Percentiles rank a stretch among this genome's conserved stretches.
phyloP scores from a whole-genome alignment of 192 early-diverging fungal species.

The Phlyctochytrium bullatum region DNA sequence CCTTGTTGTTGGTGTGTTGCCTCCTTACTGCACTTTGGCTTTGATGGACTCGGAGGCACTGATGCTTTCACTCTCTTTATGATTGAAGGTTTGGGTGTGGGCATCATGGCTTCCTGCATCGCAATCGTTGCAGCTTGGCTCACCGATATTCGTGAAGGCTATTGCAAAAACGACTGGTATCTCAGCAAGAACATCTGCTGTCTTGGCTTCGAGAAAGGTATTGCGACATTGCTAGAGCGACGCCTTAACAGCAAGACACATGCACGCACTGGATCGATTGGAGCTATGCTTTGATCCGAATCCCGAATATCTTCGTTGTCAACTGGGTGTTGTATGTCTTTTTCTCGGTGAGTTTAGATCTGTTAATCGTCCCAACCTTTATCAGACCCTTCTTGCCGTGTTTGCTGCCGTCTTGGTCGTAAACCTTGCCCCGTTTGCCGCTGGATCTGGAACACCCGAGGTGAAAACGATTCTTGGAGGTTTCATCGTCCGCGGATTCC shows the following conservation, averaged over 20 bases:
- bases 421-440: slow-evolving; percentile 81
- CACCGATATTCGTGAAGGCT: slow-evolving; percentile 81
- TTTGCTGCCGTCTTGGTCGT: slow-evolving; percentile 73
- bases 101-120: slow-evolving; percentile 82
- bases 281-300: slow-evolving; percentile 57
- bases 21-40: background rate
- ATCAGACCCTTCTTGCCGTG: slow-evolving; percentile 66
- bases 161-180: slow-evolving; percentile 83
- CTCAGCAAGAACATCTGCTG: slow-evolving; percentile 93
- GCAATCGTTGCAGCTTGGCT: slow-evolving; percentile 88
- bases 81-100: slow-evolving; percentile 53
- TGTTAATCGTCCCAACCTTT: slow-evolving; percentile 13
- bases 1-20: slow-evolving; percentile 65
- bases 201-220: slow-evolving; percentile 22
- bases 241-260: no score
- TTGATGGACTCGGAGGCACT: background rate
- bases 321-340: slow-evolving; percentile 79
- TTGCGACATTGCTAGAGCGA: no score
- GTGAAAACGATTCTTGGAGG: slow-evolving; percentile 93
- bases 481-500: slow-evolving; percentile 87
- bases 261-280: slow-evolving; percentile 76
- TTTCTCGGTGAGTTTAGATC: slow-evolving; percentile 48
- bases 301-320: slow-evolving; percentile 51
- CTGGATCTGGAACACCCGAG: slow-evolving; percentile 92
- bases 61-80: background rate